phyloP scores from a whole-genome alignment of 192 early-diverging fungal genomes.

The Coemansia reversa region DNA sequence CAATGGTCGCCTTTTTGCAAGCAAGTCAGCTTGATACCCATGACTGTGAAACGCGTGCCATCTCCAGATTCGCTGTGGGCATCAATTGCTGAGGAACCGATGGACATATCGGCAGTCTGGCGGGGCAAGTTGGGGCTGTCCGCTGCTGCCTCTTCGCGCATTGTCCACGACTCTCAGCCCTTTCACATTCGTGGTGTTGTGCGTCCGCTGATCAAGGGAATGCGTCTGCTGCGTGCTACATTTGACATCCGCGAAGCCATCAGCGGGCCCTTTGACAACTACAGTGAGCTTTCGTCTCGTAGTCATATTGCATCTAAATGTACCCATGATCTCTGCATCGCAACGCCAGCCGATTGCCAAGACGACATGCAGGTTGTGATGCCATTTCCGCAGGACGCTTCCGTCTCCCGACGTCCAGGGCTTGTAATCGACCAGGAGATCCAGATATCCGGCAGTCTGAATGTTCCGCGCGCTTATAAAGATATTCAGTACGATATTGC shows the following conservation, averaged over 20 bases:
- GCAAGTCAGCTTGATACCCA: conserved; percentile 11
- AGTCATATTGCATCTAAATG: conserved; percentile 16
- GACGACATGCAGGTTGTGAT: conserved; percentile 12
- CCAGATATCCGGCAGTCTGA: conserved; percentile 22
- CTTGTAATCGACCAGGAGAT: conserved; percentile 50
- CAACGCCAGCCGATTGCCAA: not conserved
- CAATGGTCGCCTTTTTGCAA: conserved; percentile 26
- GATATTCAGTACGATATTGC: conserved; percentile 44
- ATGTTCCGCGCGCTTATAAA: conserved; percentile 27
- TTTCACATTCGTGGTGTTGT: conserved; percentile 27
- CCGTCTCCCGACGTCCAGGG: conserved; percentile 16
- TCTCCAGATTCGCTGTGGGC: conserved; percentile 35
- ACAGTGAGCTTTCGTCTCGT: conserved; percentile 5
- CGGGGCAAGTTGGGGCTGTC: conserved; percentile 43
- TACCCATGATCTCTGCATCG: conserved; percentile 20
- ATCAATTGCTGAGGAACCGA: conserved; percentile 28
- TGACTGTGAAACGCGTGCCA: conserved; percentile 42
- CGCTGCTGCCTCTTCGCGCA: conserved; percentile 26
- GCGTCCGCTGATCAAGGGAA: conserved; percentile 41
- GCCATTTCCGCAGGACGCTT: conserved; percentile 18
- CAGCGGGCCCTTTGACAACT: conserved; percentile 26
- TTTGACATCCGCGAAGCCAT: conserved; percentile 46
- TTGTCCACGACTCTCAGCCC: conserved; percentile 28
- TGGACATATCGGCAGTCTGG: conserved; percentile 40
- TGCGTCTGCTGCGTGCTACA: conserved; percentile 40